These are phyloP conservation scores for Mortierella sp. DNA, from an alignment of 371 early-diverging fungal genomes.

Conservation along the genomic window DNA sequence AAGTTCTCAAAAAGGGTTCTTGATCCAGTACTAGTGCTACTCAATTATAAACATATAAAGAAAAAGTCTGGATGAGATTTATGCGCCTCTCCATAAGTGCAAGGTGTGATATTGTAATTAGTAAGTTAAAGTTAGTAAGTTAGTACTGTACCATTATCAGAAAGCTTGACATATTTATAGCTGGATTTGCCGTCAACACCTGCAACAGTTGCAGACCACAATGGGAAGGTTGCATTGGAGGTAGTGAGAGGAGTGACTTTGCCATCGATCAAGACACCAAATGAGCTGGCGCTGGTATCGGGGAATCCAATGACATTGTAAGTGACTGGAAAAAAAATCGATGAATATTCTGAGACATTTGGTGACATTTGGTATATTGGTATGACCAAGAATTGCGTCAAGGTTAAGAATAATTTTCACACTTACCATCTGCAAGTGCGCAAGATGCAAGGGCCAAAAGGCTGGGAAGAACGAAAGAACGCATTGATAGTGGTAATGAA, in stretches of 20 bases:
- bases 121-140: too few relatives aligned
- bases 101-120: too few relatives aligned
- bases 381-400: background rate
- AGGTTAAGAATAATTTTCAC: background rate
- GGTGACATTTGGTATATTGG: too few relatives aligned
- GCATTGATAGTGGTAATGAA: conserved; percentile 10
- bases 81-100: too few relatives aligned
- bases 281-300: conserved; percentile 15
- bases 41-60: too few relatives aligned
- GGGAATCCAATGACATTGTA: conserved; percentile 45
- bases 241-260: conserved; percentile 24
- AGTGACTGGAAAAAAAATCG: conserved; percentile 24
- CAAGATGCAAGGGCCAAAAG: conserved; percentile 29
- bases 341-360: too few relatives aligned
- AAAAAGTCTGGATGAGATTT: too few relatives aligned
- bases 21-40: background rate
- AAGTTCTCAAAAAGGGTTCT: conserved; percentile 26
- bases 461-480: conserved; percentile 14
- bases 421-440: conserved; percentile 27
- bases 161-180: conserved; percentile 30
- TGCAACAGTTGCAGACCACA: conserved; percentile 32
- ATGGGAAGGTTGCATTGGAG: conserved; percentile 23
- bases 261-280: conserved; percentile 36
- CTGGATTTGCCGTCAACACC: conserved; percentile 18
- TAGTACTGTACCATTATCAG: conserved; percentile 3